A percentile compares a stretch with the other conserved stretches of the same genome.
Conservation (phyloP, 1,284 basidiomycete genomes). For the Meira nashicola region DNA sequence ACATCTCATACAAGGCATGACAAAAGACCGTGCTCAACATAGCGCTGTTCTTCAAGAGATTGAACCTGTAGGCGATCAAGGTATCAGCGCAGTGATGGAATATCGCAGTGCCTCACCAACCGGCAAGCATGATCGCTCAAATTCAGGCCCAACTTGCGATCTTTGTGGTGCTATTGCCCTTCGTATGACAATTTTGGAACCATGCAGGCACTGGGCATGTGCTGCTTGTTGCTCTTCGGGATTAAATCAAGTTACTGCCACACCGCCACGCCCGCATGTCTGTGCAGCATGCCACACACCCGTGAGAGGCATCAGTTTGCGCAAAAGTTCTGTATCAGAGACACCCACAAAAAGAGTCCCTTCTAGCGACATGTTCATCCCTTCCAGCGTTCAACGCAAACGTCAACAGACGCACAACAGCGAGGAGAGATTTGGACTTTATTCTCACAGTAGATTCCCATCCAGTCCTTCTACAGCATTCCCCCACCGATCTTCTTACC, state of each 20-base stretch:
- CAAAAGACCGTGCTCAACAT: background rate
- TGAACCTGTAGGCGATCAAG: background rate
- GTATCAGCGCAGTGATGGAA: slow-evolving; percentile 7
- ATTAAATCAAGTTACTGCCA: slow-evolving; percentile 16
- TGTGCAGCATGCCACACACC: slow-evolving; percentile 12
- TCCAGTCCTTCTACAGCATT: too few relatives aligned
- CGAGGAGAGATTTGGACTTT: too few relatives aligned
- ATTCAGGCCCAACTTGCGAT: slow-evolving; percentile 5
- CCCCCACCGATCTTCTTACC: too few relatives aligned
- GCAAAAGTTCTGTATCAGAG: background rate
- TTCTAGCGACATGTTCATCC: too few relatives aligned
- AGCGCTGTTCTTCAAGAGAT: background rate
- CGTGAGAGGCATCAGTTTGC: slow-evolving; percentile 9
- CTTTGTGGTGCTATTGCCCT: slow-evolving; percentile 12
- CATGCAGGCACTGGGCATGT: slow-evolving; percentile 16
- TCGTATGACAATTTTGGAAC: slow-evolving; percentile 12
- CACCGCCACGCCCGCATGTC: slow-evolving; percentile 13
- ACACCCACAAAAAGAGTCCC: too few relatives aligned
- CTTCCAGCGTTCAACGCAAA: too few relatives aligned
- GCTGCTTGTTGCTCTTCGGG: slow-evolving; percentile 14
- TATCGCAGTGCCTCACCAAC: slow-evolving; percentile 1
- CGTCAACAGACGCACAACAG: too few relatives aligned
- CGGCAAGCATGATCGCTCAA: background rate
- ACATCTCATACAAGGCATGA: slow-evolving; percentile 8
- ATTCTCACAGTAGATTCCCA: too few relatives aligned